Evolutionary conservation across 352 stramenopile genomes (phyloP).

Genomic region (Saprolegnia parasitica): DNA sequence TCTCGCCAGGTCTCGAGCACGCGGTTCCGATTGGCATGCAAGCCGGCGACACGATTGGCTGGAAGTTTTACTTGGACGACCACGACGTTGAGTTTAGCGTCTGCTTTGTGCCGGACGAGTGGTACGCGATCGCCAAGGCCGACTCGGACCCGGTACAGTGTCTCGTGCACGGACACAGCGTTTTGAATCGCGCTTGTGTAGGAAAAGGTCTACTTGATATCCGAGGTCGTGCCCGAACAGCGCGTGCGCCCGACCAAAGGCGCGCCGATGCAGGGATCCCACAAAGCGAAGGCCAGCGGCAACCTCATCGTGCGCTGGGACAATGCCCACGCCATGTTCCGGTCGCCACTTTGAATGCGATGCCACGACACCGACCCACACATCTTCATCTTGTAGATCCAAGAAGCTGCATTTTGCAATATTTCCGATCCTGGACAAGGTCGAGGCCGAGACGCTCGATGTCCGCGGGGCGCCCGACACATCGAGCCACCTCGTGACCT

Average conservation of each 20-base stretch:
- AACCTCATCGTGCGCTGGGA: constrained; percentile 2
- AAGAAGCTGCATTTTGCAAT: neutral
- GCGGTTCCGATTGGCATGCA: neutral
- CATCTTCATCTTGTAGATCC: neutral
- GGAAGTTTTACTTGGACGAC: neutral
- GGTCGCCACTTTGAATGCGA: neutral
- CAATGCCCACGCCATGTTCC: neutral
- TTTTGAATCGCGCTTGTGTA: neutral
- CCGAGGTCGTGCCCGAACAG: neutral
- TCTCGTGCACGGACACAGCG: neutral
- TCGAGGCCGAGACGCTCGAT: neutral
- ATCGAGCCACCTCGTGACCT: neutral
- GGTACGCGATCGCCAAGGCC: neutral
- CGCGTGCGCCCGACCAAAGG: neutral
- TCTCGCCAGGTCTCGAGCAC: neutral
- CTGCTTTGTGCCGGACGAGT: neutral
- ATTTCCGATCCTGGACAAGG: neutral
- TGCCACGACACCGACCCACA: neutral
- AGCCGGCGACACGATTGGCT: neutral
- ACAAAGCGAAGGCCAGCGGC: neutral
- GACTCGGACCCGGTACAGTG: neutral
- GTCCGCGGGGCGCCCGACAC: neutral
- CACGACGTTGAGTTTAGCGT: neutral
- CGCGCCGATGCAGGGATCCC: neutral
- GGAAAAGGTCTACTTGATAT: neutral